These are phyloP conservation scores for Agastache rugosa DNA, from an alignment of 257 asterid genomes.

Conservation along the genomic window DNA sequence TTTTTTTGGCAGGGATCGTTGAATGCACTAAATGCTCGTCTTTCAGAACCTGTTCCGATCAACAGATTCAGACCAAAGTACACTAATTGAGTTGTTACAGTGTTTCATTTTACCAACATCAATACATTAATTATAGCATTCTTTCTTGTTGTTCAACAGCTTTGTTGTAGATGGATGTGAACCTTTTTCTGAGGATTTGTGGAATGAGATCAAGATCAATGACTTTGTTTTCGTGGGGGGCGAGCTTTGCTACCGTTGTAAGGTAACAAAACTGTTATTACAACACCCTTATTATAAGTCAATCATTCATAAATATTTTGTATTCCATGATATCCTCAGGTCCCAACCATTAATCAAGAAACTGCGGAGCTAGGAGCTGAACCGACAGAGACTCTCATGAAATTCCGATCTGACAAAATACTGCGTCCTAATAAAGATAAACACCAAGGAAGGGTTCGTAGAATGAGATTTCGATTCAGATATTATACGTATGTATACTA, in stretches of 20 bases:
- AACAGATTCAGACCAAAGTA: slow-evolving; percentile 79
- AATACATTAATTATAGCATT: neutral
- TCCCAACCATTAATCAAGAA: slow-evolving; percentile 68
- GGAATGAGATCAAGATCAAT: slow-evolving; percentile 58
- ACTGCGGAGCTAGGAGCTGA: slow-evolving; percentile 51
- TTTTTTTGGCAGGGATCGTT: slow-evolving; percentile 60
- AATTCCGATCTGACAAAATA: slow-evolving; percentile 56
- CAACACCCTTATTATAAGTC: neutral
- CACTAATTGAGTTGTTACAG: neutral
- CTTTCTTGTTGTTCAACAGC: slow-evolving; percentile 38
- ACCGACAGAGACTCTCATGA: slow-evolving; percentile 52
- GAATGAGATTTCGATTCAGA: slow-evolving; percentile 4
- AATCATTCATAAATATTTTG: neutral
- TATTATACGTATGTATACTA: neutral
- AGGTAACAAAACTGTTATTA: slow-evolving; percentile 45
- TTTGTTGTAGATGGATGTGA: slow-evolving; percentile 56
- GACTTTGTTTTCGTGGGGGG: slow-evolving; percentile 48
- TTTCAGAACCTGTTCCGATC: slow-evolving; percentile 57
- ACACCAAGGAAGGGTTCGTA: slow-evolving; percentile 47
- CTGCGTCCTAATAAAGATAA: slow-evolving; percentile 53
- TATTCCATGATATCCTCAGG: slow-evolving; percentile 34
- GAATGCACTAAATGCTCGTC: slow-evolving; percentile 57
- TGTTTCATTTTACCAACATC: neutral
- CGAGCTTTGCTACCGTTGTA: slow-evolving; percentile 63
- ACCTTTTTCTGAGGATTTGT: slow-evolving; percentile 67